phyloP scores from a whole-genome alignment of 495 filamentous ascomycete species.

The Talaromyces thailandensis region DNA sequence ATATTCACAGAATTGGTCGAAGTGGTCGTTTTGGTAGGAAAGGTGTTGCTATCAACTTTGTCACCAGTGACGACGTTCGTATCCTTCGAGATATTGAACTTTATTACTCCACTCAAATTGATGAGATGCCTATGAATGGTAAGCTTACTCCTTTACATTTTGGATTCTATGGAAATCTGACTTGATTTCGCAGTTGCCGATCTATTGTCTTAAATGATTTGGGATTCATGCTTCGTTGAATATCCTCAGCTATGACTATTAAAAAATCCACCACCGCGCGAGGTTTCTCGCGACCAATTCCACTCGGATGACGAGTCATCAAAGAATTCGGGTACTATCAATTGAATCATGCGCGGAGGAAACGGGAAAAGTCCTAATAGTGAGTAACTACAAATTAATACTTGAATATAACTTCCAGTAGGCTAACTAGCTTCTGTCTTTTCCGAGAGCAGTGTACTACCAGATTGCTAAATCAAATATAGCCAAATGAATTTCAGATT shows the following conservation, averaged over 20 bases:
- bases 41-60: conserved; percentile 99
- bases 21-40: conserved; percentile 95
- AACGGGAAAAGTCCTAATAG: conserved; percentile 17
- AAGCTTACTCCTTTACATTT: conserved; percentile 5
- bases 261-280: neutral
- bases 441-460: conserved; percentile 13
- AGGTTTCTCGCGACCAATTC: neutral
- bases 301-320: conserved; percentile 7
- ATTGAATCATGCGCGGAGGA: conserved; percentile 24
- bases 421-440: conserved; percentile 1
- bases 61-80: conserved; percentile 93
- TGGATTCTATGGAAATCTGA: neutral
- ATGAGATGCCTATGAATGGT: conserved; percentile 99
- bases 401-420: neutral
- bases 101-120: conserved; percentile 97
- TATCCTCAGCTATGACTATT: neutral
- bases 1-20: conserved; percentile 96
- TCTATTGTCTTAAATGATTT: conserved; percentile 30
- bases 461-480: neutral
- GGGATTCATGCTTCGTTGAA: neutral
- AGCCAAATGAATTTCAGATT: neutral
- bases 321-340: conserved; percentile 9
- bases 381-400: neutral
- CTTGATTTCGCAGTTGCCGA: conserved; percentile 30
- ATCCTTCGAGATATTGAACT: conserved; percentile 96